Base-by-base conservation (phyloP, 2,329 filamentous ascomycete genomes). In the Grosmannia huntii region DNA sequence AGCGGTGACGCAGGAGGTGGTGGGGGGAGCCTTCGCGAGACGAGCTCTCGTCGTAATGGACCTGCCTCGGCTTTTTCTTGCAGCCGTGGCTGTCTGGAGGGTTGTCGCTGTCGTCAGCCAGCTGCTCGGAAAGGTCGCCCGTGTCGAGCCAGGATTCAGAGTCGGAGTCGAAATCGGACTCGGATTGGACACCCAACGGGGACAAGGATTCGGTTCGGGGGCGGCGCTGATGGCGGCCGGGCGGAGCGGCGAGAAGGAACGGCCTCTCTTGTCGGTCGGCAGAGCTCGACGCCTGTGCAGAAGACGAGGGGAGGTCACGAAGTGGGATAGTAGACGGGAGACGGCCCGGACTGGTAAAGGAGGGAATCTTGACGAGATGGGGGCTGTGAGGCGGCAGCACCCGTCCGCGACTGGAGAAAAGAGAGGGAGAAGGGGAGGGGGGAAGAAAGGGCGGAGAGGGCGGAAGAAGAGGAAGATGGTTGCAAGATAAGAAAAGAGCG, bases 41-140 rank as follows among this genome's bases (percentile, higher is more conserved):
- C 11, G 76, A 74, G 62, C 11, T 25, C 7, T 73, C 69, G 60
- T 81, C 78, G 71, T 90, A 91, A 66, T 83, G 86, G 64, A 90
- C 87, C 67, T 78, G 80, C 73, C 86, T 89, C 64, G 77, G 76
- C 59, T 76, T 72, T 56, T 67, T 69, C 58, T 64, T 65, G 58
- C 33, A 16, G 65, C 84, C 81, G 65, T 82, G 84, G 65, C 95
- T 79, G 60, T 90, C 89, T 11, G 62, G 60, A 51, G 56, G n/a
- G 58, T 63, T 62, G 70, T 96, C 89, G 73, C 92, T 84, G 68
- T 85, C 84, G 67, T 84, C 83, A 67, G 83, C 87, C 66, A 91
- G 79, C 78, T 95, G 92, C 75, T 96, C 92, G 68, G 89, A 90
- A 67, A 97, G 83, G 73, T 97, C 94, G 68, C 90, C 92, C 51